Percentiles rank a stretch among this genome's conserved stretches.
These are phyloP conservation scores for Ceratobasidium sp. DNA, from an alignment of 1,284 basidiomycete species.

Conservation along the genomic window DNA sequence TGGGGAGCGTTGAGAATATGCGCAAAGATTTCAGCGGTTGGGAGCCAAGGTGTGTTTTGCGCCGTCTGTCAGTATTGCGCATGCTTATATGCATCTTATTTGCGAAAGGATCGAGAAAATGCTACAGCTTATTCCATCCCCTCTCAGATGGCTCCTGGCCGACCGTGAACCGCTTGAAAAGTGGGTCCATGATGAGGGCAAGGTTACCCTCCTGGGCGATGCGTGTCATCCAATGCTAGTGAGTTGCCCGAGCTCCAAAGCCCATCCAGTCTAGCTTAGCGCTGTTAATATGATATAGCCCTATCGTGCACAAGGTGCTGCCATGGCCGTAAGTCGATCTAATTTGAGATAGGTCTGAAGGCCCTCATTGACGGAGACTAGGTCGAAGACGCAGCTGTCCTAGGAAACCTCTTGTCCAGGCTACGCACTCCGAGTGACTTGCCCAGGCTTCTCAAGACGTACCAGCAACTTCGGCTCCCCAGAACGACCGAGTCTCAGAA, in stretches of 20 bases:
- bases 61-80: neutral
- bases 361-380: neutral
- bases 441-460: conserved; percentile 48
- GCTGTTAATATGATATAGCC: conserved; percentile 44
- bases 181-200: conserved; percentile 63
- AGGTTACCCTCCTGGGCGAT: conserved; percentile 61
- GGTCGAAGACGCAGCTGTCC: conserved; percentile 65
- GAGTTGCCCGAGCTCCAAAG: neutral
- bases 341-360: neutral
- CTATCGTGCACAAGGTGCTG: conserved; percentile 63
- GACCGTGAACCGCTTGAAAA: conserved; percentile 54
- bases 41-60: conserved; percentile 43
- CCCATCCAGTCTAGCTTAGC: neutral
- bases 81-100: neutral
- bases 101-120: conserved; percentile 43
- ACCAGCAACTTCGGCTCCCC: conserved; percentile 44
- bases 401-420: conserved; percentile 68
- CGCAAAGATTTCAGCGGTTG: conserved; percentile 43
- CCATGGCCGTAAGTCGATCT: conserved; percentile 54
- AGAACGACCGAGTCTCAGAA: conserved; percentile 42
- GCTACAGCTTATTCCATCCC: conserved; percentile 40
- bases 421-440: conserved; percentile 64
- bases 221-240: conserved; percentile 61
- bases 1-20: conserved; percentile 41
- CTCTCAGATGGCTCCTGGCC: conserved; percentile 38